Base-by-base conservation (phyloP, 1,284 basidiomycete genomes). In the Phellinidium pouzarii region DNA sequence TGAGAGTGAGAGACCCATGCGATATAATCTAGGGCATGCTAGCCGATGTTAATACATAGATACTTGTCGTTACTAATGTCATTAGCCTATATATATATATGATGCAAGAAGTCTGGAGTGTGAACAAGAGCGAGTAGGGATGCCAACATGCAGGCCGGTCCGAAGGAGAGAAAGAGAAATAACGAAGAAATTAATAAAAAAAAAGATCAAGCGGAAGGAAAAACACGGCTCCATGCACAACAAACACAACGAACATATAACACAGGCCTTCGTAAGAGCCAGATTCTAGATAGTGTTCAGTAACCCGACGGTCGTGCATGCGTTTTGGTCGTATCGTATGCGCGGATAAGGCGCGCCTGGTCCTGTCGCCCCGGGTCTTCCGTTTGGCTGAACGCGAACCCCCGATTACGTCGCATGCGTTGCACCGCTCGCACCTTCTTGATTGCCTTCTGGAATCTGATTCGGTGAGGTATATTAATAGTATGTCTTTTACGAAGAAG, bases 381-480 rank as follows among this genome's bases (percentile, higher is more conserved):
- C 11, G 92, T 94, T 69, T 97, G 94, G 64, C 88, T 92, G 75
- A 98, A 98, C 1, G 94, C 94, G 65, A 97, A 97, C 1, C 94
- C 94, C 54, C 94, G 82, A 62, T 92, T 95, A 55, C 89, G 79
- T 19, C 94, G 83, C 87, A 97, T 91, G 40, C 94, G 84, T 65
- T 97, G 94, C 1, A 93, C 90, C 0, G 94, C 94, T 29, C 94
- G 84, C 9, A 97, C 94, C 66, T 97, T 97, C 71, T 96, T 96
- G 76, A 97, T 97, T 5, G 94, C 94, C 68, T 96, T 94, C 69
- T 94, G 92, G 72, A 94, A 94, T 67, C 88, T 91, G 53, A 45
- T 20, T 23, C 55, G 47, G 25, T 11, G 36, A 25, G 25, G 54
- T 40, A 42, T n/a, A n/a, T n/a, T n/a, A n/a, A n/a, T n/a, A 56